A percentile compares a stretch with the other conserved stretches of the same genome.
Evolutionary conservation across 805 yeast species (phyloP).

Genomic region (Ogataea sp.): DNA sequence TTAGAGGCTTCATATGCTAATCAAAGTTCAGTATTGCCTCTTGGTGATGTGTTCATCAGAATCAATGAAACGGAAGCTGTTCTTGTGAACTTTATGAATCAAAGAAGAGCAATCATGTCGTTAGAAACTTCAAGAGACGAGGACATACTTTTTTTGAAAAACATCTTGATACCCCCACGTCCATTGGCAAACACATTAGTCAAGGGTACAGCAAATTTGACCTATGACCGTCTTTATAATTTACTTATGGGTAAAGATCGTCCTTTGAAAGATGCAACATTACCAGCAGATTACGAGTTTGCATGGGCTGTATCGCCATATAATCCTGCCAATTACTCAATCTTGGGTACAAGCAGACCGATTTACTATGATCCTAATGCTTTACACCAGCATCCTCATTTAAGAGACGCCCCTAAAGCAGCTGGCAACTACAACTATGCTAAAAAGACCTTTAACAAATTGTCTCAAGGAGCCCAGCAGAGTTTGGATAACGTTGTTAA

Average conservation of each 20-base stretch:
- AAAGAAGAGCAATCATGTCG: slow-evolving; percentile 24
- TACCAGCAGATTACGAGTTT: slow-evolving; percentile 48
- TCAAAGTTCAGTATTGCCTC: slow-evolving; percentile 34
- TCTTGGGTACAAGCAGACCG: slow-evolving; percentile 21
- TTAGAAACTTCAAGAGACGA: slow-evolving; percentile 19
- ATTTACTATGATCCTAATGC: slow-evolving; percentile 25
- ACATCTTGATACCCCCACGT: slow-evolving; percentile 61
- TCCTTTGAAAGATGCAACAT: too few species aligned
- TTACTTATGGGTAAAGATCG: slow-evolving; percentile 74
- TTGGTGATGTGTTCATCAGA: slow-evolving; percentile 49
- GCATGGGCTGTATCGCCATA: slow-evolving; percentile 39
- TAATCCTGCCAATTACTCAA: slow-evolving; percentile 23
- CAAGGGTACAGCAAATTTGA: slow-evolving; percentile 56
- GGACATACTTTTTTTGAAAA: slow-evolving; percentile 65
- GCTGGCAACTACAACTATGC: slow-evolving; percentile 7
- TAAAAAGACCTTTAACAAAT: slow-evolving; percentile 10
- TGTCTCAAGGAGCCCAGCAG: slow-evolving; percentile 15
- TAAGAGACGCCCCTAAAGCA: slow-evolving; percentile 11
- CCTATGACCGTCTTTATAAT: slow-evolving; percentile 52
- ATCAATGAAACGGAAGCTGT: slow-evolving; percentile 46
- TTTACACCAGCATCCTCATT: slow-evolving; percentile 19
- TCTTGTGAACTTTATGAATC: slow-evolving; percentile 41
- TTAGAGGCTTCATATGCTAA: slow-evolving; percentile 31
- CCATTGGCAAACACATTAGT: slow-evolving; percentile 89
- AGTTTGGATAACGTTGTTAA: slow-evolving; percentile 16